These are phyloP conservation scores for Meyerozyma sp. DNA, from an alignment of 1,139 yeast genomes.

Conservation along the genomic window DNA sequence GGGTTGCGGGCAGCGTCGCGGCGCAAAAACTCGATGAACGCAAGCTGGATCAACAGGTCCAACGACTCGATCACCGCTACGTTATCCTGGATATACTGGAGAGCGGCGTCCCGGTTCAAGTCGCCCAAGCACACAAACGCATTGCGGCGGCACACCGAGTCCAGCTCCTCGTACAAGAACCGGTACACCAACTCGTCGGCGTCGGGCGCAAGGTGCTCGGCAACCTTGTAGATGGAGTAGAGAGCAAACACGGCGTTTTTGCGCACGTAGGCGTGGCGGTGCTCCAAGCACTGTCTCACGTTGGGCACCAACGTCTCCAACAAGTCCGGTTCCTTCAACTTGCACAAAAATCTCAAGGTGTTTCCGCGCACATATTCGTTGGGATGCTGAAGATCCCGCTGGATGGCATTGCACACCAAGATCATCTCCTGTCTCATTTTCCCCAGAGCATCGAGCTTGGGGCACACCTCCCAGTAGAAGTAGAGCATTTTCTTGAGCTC, in stretches of 20 bases:
- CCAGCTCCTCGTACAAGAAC: constrained; percentile 77
- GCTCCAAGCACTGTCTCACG: constrained; percentile 85
- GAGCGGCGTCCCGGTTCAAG: constrained; percentile 79
- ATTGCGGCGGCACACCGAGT: constrained; percentile 91
- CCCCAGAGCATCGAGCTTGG: constrained; percentile 83
- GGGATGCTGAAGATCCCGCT: constrained; percentile 96
- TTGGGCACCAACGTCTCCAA: constrained; percentile 95
- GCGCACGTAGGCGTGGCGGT: constrained; percentile 96
- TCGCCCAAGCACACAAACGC: constrained; percentile 87
- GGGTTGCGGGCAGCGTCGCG: constrained; percentile 67
- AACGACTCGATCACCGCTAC: constrained; percentile 57
- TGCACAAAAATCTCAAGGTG: constrained; percentile 85
- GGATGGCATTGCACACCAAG: constrained; percentile 95
- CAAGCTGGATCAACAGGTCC: constrained; percentile 83
- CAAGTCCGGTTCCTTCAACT: constrained; percentile 87
- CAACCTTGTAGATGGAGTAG: constrained; percentile 73
- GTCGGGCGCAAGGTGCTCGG: constrained; percentile 88
- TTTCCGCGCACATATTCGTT: constrained; percentile 96
- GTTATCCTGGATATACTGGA: constrained; percentile 74
- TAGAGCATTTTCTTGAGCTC: constrained; percentile 87
- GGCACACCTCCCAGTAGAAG: constrained; percentile 98
- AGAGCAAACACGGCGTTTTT: constrained; percentile 95
- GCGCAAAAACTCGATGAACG: constrained; percentile 87
- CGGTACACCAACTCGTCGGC: constrained; percentile 78
- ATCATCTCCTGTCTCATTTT: constrained; percentile 98